Base-by-base conservation (phyloP, 345 rosid species). In the Hevea brasiliensis region DNA sequence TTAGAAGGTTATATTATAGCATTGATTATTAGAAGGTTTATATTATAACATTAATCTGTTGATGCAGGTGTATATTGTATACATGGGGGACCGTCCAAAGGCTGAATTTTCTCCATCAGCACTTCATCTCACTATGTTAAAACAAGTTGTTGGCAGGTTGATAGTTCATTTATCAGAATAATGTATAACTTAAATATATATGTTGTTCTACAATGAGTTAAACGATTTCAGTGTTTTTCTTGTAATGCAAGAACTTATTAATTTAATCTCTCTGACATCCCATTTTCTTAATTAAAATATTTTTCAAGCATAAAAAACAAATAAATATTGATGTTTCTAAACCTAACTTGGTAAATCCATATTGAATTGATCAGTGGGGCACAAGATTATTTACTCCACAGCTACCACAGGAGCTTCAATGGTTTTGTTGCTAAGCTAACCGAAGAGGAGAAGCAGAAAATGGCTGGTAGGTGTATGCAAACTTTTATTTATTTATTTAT, bases 401-500 rank as follows among this genome's bases (percentile, higher is more conserved):
- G 87, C 75, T 88, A 86, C 68, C 35, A 61, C 12, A 82, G 84
- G 67, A 88, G 87, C 71, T 88, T 84, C 81, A 84, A 84, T 72
- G 90, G 89, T 9, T 85, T 88, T 74, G 89, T 78, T 23, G 90
- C 90, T 35, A 83, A 71, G 66, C 64, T 86, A 51, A 75, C 89
- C 24, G 15, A 61, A 6, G 68, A 74, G 0, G 86, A 86, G 68
- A 79, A 73, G 42, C 70, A 72, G 27, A 76, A 53, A 72, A 40
- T 88, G 35, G 40, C 61, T 20, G 59, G 80, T 71, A 11, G 1
- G 66, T 57, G 20, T 53, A 50, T 12, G 37, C n/a, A n/a, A n/a
- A n/a, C n/a, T n/a, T n/a, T n/a, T n/a, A n/a, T n/a, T n/a, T n/a
- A n/a, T n/a, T n/a, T n/a, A n/a, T n/a, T n/a, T n/a, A n/a, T n/a